These are phyloP conservation scores for Fusarium albidum DNA, from an alignment of 2,329 filamentous ascomycete genomes.

Conservation along the genomic window DNA sequence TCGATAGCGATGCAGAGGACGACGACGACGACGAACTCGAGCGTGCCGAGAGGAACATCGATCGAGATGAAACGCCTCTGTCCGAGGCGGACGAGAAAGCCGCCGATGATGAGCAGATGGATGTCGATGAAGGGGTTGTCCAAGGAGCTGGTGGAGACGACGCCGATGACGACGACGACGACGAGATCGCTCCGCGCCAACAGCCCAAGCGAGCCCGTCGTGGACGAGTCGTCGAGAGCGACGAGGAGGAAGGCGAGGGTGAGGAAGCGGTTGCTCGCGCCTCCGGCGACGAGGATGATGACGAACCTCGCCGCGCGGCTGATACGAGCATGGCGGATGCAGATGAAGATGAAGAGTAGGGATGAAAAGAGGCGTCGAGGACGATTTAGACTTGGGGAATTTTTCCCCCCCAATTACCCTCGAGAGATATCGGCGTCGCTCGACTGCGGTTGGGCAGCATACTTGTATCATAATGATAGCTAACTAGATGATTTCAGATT, in stretches of 20 bases:
- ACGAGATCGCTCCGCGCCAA: conserved; percentile 54
- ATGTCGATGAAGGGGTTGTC: conserved; percentile 55
- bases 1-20: conserved; percentile 73
- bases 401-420: conserved; percentile 22
- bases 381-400: conserved; percentile 21
- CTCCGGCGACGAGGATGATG: conserved; percentile 37
- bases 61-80: conserved; percentile 46
- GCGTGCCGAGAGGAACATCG: conserved; percentile 54
- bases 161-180: conserved; percentile 50
- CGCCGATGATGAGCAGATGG: conserved; percentile 57
- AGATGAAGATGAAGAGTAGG: conserved; percentile 43
- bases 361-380: not conserved
- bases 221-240: conserved; percentile 62
- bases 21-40: conserved; percentile 54
- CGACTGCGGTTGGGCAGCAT: conserved; percentile 14
- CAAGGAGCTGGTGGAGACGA: conserved; percentile 55
- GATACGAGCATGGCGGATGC: conserved; percentile 53
- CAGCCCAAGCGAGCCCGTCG: conserved; percentile 57
- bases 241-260: conserved; percentile 57
- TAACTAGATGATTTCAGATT: conserved; percentile 29
- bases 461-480: conserved; percentile 29
- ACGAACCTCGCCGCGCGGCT: conserved; percentile 39
- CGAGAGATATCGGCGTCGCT: conserved; percentile 5
- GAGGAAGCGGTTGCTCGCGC: conserved; percentile 29
- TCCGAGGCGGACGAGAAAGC: conserved; percentile 49